These are phyloP conservation scores for Novymonas esmeraldas DNA, from an alignment of 208 protist species.

Conservation along the genomic window DNA sequence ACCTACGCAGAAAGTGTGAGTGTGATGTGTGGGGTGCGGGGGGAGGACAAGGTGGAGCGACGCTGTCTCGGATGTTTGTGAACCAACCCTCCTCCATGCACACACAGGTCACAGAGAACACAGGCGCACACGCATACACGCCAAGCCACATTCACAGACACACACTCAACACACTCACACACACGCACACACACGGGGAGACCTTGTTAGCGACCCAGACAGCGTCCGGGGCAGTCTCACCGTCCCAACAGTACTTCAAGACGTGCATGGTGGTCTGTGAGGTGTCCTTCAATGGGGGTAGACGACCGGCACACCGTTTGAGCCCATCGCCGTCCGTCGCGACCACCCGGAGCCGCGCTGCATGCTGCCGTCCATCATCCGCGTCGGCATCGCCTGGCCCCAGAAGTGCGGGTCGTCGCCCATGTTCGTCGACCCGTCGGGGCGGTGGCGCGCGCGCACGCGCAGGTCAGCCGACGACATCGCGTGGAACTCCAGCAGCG, in stretches of 20 bases:
- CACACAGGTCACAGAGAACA: not conserved
- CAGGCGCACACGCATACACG: not conserved
- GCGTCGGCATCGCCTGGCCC: conserved; percentile 56
- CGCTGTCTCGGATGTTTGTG: too few relatives aligned
- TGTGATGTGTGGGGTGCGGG: not conserved
- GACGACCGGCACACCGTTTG: conserved; percentile 65
- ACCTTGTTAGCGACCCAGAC: too few relatives aligned
- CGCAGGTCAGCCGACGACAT: conserved; percentile 53
- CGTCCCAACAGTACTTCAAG: too few relatives aligned
- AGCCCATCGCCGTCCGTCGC: conserved; percentile 67
- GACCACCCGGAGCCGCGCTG: conserved; percentile 67
- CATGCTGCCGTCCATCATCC: conserved; percentile 74
- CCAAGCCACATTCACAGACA: not conserved
- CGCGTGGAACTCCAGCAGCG: conserved; percentile 83
- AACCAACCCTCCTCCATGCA: not conserved
- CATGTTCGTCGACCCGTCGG: conserved; percentile 85
- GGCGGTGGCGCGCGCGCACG: conserved; percentile 84
- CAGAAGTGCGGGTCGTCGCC: conserved; percentile 85
- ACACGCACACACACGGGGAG: too few relatives aligned
- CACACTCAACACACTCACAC: too few relatives aligned
- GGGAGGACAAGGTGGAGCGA: too few relatives aligned
- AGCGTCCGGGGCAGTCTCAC: too few relatives aligned
- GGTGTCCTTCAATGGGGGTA: conserved; percentile 49
- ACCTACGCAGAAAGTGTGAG: not conserved
- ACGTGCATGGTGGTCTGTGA: too few relatives aligned